These are phyloP conservation scores for Trichomonascaceae sp. DNA, from an alignment of 1,139 yeast genomes.

Conservation along the genomic window DNA sequence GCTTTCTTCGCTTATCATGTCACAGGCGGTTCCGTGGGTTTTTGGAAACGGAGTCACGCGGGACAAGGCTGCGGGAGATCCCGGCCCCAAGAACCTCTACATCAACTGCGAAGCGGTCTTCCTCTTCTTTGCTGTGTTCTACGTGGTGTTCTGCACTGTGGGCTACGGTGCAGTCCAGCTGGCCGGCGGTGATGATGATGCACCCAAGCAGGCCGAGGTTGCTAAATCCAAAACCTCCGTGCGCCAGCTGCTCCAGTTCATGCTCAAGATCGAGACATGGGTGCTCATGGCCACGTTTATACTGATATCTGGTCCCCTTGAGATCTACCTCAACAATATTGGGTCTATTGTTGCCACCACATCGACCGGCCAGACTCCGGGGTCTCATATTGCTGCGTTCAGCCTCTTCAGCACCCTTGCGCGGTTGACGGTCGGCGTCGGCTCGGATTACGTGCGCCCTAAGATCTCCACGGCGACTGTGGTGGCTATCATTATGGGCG, in stretches of 20 bases:
- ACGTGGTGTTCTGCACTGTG: slow-evolving; percentile 15
- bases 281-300: slow-evolving; percentile 49
- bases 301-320: slow-evolving; percentile 71
- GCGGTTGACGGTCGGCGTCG: slow-evolving; percentile 52
- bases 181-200: slow-evolving; percentile 12
- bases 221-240: slow-evolving; percentile 37
- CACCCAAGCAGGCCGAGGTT: slow-evolving; percentile 16
- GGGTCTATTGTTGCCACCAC: slow-evolving; percentile 39
- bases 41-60: slow-evolving; percentile 23
- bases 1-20: slow-evolving; percentile 49
- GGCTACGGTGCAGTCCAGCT: slow-evolving; percentile 15
- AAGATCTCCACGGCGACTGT: slow-evolving; percentile 19
- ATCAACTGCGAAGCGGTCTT: slow-evolving; percentile 37
- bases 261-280: slow-evolving; percentile 55
- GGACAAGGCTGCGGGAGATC: slow-evolving; percentile 1
- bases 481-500: slow-evolving; percentile 14
- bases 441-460: slow-evolving; percentile 37
- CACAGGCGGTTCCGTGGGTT: slow-evolving; percentile 25
- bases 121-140: slow-evolving; percentile 39
- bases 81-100: slow-evolving; percentile 15
- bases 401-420: slow-evolving; percentile 47
- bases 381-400: slow-evolving; percentile 38
- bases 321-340: slow-evolving; percentile 75
- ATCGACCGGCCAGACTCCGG: slow-evolving; percentile 9
- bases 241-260: slow-evolving; percentile 36